These are phyloP conservation scores for Penicillium desertorum DNA, from an alignment of 495 filamentous ascomycete genomes.

Conservation along the genomic window DNA sequence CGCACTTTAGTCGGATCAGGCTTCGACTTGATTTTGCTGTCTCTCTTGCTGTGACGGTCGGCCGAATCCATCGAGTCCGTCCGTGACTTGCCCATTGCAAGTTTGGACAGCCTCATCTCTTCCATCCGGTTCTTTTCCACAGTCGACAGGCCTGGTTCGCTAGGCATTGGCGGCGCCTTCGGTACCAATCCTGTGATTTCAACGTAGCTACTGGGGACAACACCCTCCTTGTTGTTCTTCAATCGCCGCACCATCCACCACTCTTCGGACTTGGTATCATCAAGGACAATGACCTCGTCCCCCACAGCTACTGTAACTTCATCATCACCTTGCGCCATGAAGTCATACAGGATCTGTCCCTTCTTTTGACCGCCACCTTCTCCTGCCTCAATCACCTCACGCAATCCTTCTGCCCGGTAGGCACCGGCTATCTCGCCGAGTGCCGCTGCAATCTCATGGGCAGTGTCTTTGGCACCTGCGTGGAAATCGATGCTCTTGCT, in stretches of 20 bases:
- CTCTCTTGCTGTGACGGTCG: conserved; percentile 66
- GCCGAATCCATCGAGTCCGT: conserved; percentile 57
- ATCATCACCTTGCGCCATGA: conserved; percentile 93
- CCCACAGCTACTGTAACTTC: conserved; percentile 89
- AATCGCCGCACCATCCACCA: conserved; percentile 96
- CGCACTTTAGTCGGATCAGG: conserved; percentile 82
- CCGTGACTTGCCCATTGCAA: conserved; percentile 62
- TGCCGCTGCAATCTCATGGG: conserved; percentile 83
- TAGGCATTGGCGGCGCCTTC: conserved; percentile 45
- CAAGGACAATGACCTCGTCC: conserved; percentile 88
- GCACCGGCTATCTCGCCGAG: conserved; percentile 89
- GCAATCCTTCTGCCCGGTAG: conserved; percentile 75
- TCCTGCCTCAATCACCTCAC: conserved; percentile 82
- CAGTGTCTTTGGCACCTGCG: conserved; percentile 94
- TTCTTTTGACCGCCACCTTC: conserved; percentile 68
- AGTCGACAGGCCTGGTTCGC: conserved; percentile 67
- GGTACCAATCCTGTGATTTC: conserved; percentile 70
- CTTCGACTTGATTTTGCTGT: conserved; percentile 64
- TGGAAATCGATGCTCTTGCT: conserved; percentile 96
- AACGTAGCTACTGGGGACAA: conserved; percentile 96
- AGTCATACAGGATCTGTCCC: conserved; percentile 88
- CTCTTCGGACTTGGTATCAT: conserved; percentile 89
- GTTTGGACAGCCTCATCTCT: conserved; percentile 75
- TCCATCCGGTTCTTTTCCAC: conserved; percentile 83
- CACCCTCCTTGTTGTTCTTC: conserved; percentile 92